Evolutionary conservation across 345 rosid genomes (phyloP).

Genomic region (Eucalyptus regnans): DNA sequence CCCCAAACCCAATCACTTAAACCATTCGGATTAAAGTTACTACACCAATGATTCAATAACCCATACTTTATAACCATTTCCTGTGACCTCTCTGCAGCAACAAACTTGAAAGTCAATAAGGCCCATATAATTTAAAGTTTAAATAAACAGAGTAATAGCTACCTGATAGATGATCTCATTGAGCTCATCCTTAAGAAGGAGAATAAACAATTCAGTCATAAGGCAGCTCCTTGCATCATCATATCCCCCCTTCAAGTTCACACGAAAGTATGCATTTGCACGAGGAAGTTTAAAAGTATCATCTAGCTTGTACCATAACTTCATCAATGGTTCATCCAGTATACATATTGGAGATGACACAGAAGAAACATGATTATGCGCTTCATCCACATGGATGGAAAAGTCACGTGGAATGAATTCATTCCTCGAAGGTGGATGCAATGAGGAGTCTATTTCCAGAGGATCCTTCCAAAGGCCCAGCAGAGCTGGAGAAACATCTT

Average conservation of each 20-base stretch:
- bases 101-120: not conserved
- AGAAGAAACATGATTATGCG: constrained; percentile 6
- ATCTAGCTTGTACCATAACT: constrained; percentile 95
- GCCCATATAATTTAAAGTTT: not conserved
- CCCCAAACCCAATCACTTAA: not conserved
- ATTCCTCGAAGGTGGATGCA: constrained; percentile 75
- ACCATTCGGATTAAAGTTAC: not conserved
- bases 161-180: constrained; percentile 94
- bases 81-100: not conserved
- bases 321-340: constrained; percentile 67
- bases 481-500: constrained; percentile 52
- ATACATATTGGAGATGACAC: constrained; percentile 51
- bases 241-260: constrained; percentile 79
- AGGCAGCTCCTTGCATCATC: constrained; percentile 52
- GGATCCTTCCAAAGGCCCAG: constrained; percentile 79
- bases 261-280: constrained; percentile 72
- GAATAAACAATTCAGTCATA: constrained; percentile 71
- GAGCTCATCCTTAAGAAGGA: constrained; percentile 87
- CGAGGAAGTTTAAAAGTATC: constrained; percentile 77
- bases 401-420: constrained; percentile 84
- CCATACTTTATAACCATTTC: not conserved
- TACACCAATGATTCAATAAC: not conserved
- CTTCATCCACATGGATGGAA: constrained; percentile 41
- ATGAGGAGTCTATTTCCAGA: constrained; percentile 45
- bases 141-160: not conserved